Percentiles rank a stretch among this genome's conserved stretches.
Evolutionary conservation across 768 basidiomycete species (phyloP).

Genomic region (Lentinula lateritia): DNA sequence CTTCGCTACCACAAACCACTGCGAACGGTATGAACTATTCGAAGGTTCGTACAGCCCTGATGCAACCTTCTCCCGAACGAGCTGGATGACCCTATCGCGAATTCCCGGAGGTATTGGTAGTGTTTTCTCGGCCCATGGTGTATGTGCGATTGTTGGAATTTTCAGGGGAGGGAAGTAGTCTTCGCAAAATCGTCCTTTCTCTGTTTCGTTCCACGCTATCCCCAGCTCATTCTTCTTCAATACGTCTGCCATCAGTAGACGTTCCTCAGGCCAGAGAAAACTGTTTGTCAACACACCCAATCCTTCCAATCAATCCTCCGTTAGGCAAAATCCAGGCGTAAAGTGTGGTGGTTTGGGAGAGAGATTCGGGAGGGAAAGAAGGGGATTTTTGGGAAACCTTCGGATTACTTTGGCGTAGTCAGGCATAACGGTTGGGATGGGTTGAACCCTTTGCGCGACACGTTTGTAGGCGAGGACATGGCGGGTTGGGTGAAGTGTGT

Average conservation of each 20-base stretch:
- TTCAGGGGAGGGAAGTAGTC: slow-evolving; percentile 15
- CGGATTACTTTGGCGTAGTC: not conserved
- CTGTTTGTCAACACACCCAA: slow-evolving; percentile 15
- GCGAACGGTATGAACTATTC: slow-evolving; percentile 29
- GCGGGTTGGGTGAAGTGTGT: too few species aligned
- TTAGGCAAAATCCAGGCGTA: slow-evolving; percentile 12
- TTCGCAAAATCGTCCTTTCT: slow-evolving; percentile 17
- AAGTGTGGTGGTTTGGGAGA: slow-evolving; percentile 16
- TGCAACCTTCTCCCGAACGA: slow-evolving; percentile 28
- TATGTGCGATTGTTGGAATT: slow-evolving; percentile 17
- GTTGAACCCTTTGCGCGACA: too few species aligned
- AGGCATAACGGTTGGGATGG: too few species aligned
- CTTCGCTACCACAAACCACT: not conserved
- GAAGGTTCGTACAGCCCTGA: slow-evolving; percentile 35
- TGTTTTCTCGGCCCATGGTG: slow-evolving; percentile 13
- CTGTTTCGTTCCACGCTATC: slow-evolving; percentile 24
- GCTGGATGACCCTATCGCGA: slow-evolving; percentile 22
- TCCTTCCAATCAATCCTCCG: slow-evolving; percentile 16
- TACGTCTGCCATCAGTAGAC: slow-evolving; percentile 16
- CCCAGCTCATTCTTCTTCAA: slow-evolving; percentile 17
- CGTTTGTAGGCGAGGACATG: too few species aligned
- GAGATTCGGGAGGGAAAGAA: slow-evolving; percentile 14
- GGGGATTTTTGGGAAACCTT: slow-evolving; percentile 17
- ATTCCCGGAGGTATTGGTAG: slow-evolving; percentile 16
- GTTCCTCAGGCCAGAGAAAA: slow-evolving; percentile 23